Evolutionary conservation across 345 rosid species (phyloP), one percentile per base, ranked within the genome.

Genomic region (Populus tremula): DNA sequence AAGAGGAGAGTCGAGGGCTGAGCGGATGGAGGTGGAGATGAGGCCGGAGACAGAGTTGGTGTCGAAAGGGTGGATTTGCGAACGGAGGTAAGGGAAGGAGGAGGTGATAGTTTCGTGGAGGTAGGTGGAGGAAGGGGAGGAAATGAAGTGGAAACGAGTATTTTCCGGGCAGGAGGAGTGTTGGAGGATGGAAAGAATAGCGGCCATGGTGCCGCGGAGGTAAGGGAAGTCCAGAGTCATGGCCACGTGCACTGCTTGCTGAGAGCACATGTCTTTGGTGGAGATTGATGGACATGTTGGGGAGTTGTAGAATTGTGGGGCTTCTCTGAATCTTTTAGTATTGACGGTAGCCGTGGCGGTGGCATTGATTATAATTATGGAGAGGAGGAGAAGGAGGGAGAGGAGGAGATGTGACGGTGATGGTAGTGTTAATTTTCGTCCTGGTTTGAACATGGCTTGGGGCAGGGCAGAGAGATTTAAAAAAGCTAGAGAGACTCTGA

Each of bases 161-260:
- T 83, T 79, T 66, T 86, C 84, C 12, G 86, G 88, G 79, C 88
- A 86, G 31, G 86, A 81, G 12, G 86, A 76, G 83, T 86, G 88
- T 50, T 86, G 88, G 53, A 86, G 79, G 75, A 81, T 75, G 38
- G 84, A 82, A 11, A 74, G 64, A 38, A 82, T 78, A 1, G 84
- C 79, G 18, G 84, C 84, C 83, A 83, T 83, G 50, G 85, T 75
- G 53, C 88, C 88, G 5, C 88, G 86, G 72, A 86, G 81, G 78
- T 86, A 86, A 18, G 74, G 61, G 10, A 45, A 70, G 73, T 82
- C 84, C 2, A 82, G 81, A 20, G 84, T 82, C 84, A 82, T 82
- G 1, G 88, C 88, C 38, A 86, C 83, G n/a, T 86, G 88, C 45
- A 86, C 86, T 10, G 82, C 79, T 27, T 76, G 23, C 6, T 41